Conservation (phyloP, 164 flowering plant genomes). For the Vitis cinerea region DNA sequence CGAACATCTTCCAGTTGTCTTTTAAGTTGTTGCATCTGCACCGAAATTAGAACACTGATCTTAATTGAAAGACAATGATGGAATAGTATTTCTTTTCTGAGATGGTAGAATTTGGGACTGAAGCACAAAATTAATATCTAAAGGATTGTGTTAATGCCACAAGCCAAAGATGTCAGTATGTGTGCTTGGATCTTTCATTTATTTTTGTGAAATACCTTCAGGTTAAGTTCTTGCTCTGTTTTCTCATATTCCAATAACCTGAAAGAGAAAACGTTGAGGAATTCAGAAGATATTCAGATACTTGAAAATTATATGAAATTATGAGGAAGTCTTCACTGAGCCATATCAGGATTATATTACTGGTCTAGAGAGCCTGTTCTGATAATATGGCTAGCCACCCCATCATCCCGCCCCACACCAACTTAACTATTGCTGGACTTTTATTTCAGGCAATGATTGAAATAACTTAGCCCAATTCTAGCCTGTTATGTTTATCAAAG, state of each 20-base stretch:
- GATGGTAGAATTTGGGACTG: background rate
- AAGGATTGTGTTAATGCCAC: background rate
- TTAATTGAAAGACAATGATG: background rate
- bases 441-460: too few relatives aligned
- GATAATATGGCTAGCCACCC: too few relatives aligned
- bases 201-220: slow-evolving; percentile 30
- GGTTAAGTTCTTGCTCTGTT: slow-evolving; percentile 36
- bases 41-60: background rate
- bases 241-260: slow-evolving; percentile 43
- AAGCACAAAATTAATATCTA: background rate
- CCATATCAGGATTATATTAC: background rate
- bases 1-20: slow-evolving; percentile 29
- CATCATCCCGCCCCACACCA: too few relatives aligned
- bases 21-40: slow-evolving; percentile 33
- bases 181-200: background rate
- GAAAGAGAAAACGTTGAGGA: slow-evolving; percentile 1
- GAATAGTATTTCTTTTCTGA: background rate
- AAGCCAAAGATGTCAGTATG: background rate
- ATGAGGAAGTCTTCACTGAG: background rate
- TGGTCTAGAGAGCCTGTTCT: too few relatives aligned
- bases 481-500: too few relatives aligned
- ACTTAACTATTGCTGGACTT: too few relatives aligned
- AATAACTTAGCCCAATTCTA: too few relatives aligned
- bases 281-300: background rate
- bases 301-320: background rate